phyloP scores from a whole-genome alignment of 2,329 filamentous ascomycete species.

The Trichoderma sp. region DNA sequence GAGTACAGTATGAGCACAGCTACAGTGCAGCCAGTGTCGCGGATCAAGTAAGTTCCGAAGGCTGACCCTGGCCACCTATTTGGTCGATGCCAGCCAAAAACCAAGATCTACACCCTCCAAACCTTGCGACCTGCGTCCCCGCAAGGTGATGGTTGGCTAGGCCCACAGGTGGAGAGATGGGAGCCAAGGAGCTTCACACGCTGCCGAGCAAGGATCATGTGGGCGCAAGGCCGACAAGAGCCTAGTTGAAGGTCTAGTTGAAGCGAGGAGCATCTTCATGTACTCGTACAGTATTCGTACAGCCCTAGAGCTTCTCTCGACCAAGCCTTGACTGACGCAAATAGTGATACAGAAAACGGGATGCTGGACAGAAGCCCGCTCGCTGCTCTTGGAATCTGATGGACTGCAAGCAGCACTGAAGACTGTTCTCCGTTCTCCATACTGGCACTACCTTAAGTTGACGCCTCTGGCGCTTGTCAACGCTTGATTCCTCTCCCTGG shows the following conservation, averaged over 20 bases:
- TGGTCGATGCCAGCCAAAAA: conserved; percentile 39
- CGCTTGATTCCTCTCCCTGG: background rate
- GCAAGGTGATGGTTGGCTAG: background rate
- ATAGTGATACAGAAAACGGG: background rate
- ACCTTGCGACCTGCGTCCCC: conserved; percentile 3
- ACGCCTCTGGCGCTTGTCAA: background rate
- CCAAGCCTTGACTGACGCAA: background rate
- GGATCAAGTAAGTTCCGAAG: conserved; percentile 22
- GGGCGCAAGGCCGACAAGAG: background rate
- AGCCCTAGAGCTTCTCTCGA: background rate
- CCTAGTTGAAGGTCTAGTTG: background rate
- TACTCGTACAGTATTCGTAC: background rate
- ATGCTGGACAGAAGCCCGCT: background rate
- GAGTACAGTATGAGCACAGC: background rate
- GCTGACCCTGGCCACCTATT: background rate
- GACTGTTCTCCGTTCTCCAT: background rate
- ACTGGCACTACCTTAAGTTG: background rate
- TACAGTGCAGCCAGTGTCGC: conserved; percentile 1
- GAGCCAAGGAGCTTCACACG: background rate
- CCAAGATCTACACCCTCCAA: conserved; percentile 32
- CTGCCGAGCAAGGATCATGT: background rate
- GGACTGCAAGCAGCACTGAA: background rate
- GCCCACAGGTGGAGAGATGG: background rate
- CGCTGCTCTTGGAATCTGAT: background rate
- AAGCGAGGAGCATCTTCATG: background rate